A percentile compares a stretch with the other conserved stretches of the same genome.
Evolutionary conservation across 345 rosid species (phyloP).

Genomic region (Pseudoturritis turrita): DNA sequence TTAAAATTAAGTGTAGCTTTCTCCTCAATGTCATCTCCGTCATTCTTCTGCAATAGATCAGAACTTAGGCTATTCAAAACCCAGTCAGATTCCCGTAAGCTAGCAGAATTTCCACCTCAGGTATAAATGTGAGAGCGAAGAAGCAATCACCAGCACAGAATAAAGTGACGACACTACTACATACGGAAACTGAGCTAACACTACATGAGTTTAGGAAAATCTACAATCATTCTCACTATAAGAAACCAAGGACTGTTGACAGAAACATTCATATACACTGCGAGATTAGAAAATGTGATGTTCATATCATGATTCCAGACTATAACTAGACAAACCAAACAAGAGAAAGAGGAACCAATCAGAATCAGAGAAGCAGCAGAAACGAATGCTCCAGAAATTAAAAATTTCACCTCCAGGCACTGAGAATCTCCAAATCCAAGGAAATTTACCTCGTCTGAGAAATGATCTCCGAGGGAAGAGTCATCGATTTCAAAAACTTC

Average conservation of each 20-base stretch:
- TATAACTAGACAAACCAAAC: neutral
- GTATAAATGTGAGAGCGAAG: slow-evolving; percentile 3
- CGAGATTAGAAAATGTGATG: neutral
- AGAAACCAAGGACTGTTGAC: neutral
- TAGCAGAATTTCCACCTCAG: neutral
- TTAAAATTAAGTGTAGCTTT: slow-evolving; percentile 20
- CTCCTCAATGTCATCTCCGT: slow-evolving; percentile 27
- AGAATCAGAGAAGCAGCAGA: slow-evolving; percentile 4
- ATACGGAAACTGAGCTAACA: neutral
- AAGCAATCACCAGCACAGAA: neutral
- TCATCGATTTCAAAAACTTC: slow-evolving; percentile 24
- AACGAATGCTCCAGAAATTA: neutral
- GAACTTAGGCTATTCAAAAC: slow-evolving; percentile 24
- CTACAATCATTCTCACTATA: slow-evolving; percentile 16
- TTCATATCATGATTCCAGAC: neutral
- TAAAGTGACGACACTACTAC: neutral
- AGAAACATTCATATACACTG: neutral
- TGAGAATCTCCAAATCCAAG: neutral
- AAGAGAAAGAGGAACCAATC: neutral
- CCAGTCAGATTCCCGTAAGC: slow-evolving; percentile 22
- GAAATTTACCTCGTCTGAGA: neutral
- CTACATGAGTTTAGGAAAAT: neutral
- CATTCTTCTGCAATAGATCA: slow-evolving; percentile 41
- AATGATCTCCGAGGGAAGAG: neutral
- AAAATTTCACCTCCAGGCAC: slow-evolving; percentile 24